Evolutionary conservation across 176 grass and related monocot genomes (phyloP), one percentile per base, ranked within the genome.

Genomic region (Eleusine coracana): DNA sequence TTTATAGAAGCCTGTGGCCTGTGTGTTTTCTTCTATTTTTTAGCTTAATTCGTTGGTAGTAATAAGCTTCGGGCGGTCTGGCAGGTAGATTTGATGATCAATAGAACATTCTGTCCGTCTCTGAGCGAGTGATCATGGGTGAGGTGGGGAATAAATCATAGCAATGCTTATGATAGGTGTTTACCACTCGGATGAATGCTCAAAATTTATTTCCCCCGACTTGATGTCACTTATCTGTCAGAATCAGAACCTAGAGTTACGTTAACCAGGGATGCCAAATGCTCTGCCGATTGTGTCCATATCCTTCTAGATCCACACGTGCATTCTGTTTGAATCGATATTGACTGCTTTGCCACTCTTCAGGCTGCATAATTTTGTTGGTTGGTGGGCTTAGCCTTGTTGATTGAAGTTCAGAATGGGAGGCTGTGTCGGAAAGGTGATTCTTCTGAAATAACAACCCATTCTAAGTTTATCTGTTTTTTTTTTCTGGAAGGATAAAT

Each of bases 361-460:
- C n/a, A 60, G 60, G 74, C 11, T 63, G 16, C 8, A 29, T 58
- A 4, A 52, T 29, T 86, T 74, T 34, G 31, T 50, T 82, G 50
- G 10, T 17, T 45, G 55, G 56, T 82, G 72, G 56, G 51, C 25
- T 56, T 56, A 12, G 54, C 59, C 40, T 67, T 44, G 76, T 37
- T 34, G 25, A 64, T 55, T 71, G 25, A 42, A 86, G 59, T 21
- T 77, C 51, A 1, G 23, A 68, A 90, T 90, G 88, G 88, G 88
- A 56, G 20, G 88, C 74, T 90, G 88, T 77, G 67, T 65, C 9
- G 73, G 79, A 20, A 90, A 83, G 84, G 88, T 90, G 39, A 86
- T 77, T 65, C 51, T 80, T 81, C 51, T 70, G 16, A 4, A 48
- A 74, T 4, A 42, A 48, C 38, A 49, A 49, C 60, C 10, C 13